phyloP scores from a whole-genome alignment of 139 green algal species.

The Chlamydomonas incerta region DNA sequence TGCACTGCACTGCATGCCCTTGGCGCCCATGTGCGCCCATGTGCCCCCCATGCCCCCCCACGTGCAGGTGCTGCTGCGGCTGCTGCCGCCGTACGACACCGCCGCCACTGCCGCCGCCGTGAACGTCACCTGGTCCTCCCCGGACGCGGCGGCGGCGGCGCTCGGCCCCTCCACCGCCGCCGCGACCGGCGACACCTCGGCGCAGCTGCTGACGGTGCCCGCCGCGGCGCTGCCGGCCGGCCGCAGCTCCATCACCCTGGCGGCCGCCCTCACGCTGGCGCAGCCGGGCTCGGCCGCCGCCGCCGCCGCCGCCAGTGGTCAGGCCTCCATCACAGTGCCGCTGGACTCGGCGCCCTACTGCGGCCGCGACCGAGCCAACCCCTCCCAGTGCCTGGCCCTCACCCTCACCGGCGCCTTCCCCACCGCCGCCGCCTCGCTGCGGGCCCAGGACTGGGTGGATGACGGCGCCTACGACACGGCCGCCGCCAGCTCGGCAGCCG shows the following conservation, averaged over 20 bases:
- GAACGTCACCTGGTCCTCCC: neutral
- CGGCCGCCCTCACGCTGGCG: no score
- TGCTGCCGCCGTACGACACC: conserved; percentile 14
- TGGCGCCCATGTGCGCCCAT: no score
- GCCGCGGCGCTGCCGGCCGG: neutral
- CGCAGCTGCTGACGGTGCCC: neutral
- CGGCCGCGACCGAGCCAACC: neutral
- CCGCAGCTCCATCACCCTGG: neutral
- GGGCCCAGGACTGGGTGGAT: neutral
- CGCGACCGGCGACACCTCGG: neutral
- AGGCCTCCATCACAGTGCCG: neutral
- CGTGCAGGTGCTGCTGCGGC: neutral
- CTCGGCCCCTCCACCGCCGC: neutral
- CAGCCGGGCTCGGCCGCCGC: no score
- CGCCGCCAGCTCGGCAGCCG: neutral
- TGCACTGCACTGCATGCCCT: no score
- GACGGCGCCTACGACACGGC: neutral
- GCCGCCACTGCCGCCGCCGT: neutral
- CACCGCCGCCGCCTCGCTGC: neutral
- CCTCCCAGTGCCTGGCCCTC: neutral
- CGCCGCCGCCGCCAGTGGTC: neutral
- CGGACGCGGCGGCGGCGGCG: neutral
- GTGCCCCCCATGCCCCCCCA: no score
- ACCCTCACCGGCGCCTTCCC: neutral
- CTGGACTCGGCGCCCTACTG: neutral